Evolutionary conservation across 768 basidiomycete species (phyloP), one percentile per base, ranked within the genome.

Genomic region (Suillus brevipes): DNA sequence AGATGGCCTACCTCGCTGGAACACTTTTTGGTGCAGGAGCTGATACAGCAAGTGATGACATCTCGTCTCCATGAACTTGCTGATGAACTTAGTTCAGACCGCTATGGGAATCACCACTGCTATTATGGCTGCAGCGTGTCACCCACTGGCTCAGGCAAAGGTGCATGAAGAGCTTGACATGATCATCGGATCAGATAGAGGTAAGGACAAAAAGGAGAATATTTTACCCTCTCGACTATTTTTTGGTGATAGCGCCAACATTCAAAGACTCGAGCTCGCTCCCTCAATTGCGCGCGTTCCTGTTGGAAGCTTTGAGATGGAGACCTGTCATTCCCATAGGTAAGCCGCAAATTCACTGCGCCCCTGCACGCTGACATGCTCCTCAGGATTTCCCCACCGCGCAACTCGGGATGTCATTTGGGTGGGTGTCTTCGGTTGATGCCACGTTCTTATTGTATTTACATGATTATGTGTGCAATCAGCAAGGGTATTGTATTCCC

Each of bases 91-190:
- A 7, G 9, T 42, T 31, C 52, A 77, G 59, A 86, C 84, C 2
- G 82, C 84, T 0, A 80, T 81, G 6, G 84, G 81, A 0, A 84
- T 86, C 57, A 81, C 80, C 50, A 75, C 84, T 57, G 72, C 73
- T 6, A 73, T 86, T 23, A 77, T 86, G 74, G 84, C 85, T 4
- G 81, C 85, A 1, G 82, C 82, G 0, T 77, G 76, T 55, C 81
- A 82, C 66, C 85, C 85, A 2, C 77, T 79, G 20, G 76, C 83
- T 0, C 84, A 85, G 50, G 69, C 66, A 5, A 74, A 66, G 25
- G 81, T 85, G 1, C 84, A 84, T 61, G 78, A 79, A 40, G 83
- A 87, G 64, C 73, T 87, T 4, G 84, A 85, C 57, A 50, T 61
- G 12, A 78, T 86, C 12, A 70, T 85, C 40, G 84, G 84, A 1